phyloP scores from a whole-genome alignment of 352 stramenopile species.

The Phytophthora agathidicida region DNA sequence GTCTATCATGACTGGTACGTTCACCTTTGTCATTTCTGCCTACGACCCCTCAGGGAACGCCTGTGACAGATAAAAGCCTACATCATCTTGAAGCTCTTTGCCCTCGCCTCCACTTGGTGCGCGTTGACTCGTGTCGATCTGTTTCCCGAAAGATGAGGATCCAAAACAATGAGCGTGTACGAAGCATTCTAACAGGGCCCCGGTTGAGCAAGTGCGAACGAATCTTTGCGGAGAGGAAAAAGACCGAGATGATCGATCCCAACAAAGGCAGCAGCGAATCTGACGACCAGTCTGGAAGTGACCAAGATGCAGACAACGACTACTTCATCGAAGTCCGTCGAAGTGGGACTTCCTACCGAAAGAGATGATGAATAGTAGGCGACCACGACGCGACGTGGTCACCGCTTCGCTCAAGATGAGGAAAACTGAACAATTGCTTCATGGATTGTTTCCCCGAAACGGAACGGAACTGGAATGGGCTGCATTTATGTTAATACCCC shows the following conservation, averaged over 20 bases:
- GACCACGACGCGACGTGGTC: neutral
- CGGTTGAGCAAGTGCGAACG: slow-evolving; percentile 41
- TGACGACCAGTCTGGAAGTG: slow-evolving; percentile 30
- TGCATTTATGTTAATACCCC: slow-evolving; percentile 66
- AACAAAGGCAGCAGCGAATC: slow-evolving; percentile 46
- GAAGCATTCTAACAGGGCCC: slow-evolving; percentile 17
- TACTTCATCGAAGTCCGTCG: slow-evolving; percentile 31
- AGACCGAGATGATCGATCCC: slow-evolving; percentile 37
- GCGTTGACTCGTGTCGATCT: slow-evolving; percentile 72
- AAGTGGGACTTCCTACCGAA: slow-evolving; percentile 7
- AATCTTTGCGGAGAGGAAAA: slow-evolving; percentile 45
- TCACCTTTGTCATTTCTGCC: neutral
- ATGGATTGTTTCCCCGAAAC: slow-evolving; percentile 43
- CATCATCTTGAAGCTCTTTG: slow-evolving; percentile 46
- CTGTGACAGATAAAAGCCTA: slow-evolving; percentile 53
- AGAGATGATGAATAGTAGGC: slow-evolving; percentile 7
- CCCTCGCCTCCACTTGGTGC: slow-evolving; percentile 52
- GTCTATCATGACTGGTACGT: neutral
- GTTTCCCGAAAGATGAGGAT: slow-evolving; percentile 57
- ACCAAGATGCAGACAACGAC: slow-evolving; percentile 16
- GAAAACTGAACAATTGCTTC: slow-evolving; percentile 17
- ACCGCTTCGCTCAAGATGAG: neutral
- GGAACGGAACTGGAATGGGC: slow-evolving; percentile 70
- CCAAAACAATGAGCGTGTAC: slow-evolving; percentile 39
- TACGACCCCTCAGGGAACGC: slow-evolving; percentile 43